A percentile compares a stretch with the other conserved stretches of the same genome.
Evolutionary conservation across 2,329 filamentous ascomycete genomes (phyloP).

Genomic region (Colletotrichum lentis): DNA sequence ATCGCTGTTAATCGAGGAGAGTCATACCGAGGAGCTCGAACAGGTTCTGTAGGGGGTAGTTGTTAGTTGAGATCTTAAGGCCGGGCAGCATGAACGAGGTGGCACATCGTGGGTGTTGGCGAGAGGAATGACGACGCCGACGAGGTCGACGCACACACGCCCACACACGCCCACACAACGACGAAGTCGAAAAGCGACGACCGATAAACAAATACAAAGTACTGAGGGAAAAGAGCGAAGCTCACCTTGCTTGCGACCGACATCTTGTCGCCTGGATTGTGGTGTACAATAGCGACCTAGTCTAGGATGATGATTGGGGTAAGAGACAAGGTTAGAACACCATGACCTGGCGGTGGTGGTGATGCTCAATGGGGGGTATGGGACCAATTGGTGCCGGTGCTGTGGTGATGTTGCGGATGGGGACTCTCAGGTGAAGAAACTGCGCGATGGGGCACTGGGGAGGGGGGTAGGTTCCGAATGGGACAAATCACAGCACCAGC

Average conservation of each 20-base stretch:
- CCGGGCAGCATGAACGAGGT: not conserved
- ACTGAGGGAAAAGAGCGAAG: slow-evolving; percentile 17
- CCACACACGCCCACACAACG: slow-evolving; percentile 5
- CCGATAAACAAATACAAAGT: slow-evolving; percentile 8
- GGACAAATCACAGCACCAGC: slow-evolving; percentile 32
- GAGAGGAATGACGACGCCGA: not conserved
- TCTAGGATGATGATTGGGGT: slow-evolving; percentile 39
- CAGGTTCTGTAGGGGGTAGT: slow-evolving; percentile 73
- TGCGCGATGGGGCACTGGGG: slow-evolving; percentile 38
- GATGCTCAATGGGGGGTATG: slow-evolving; percentile 36
- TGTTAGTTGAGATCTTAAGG: slow-evolving; percentile 13
- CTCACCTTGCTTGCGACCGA: slow-evolving; percentile 41
- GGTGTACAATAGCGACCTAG: slow-evolving; percentile 41
- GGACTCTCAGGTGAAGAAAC: slow-evolving; percentile 39
- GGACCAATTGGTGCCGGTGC: slow-evolving; percentile 36
- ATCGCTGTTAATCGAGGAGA: slow-evolving; percentile 41
- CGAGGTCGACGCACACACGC: slow-evolving; percentile 11
- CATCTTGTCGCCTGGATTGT: slow-evolving; percentile 42
- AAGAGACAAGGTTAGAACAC: slow-evolving; percentile 40
- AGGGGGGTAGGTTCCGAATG: slow-evolving; percentile 10
- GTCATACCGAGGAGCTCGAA: slow-evolving; percentile 96
- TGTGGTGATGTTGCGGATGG: slow-evolving; percentile 36
- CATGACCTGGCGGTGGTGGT: slow-evolving; percentile 39
- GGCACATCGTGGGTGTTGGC: not conserved
- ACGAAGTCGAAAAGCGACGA: slow-evolving; percentile 11